Percentiles rank a stretch among this genome's conserved stretches.
Conservation (phyloP, 2,329 filamentous ascomycete genomes). For the Pseudonectria foliicola region DNA sequence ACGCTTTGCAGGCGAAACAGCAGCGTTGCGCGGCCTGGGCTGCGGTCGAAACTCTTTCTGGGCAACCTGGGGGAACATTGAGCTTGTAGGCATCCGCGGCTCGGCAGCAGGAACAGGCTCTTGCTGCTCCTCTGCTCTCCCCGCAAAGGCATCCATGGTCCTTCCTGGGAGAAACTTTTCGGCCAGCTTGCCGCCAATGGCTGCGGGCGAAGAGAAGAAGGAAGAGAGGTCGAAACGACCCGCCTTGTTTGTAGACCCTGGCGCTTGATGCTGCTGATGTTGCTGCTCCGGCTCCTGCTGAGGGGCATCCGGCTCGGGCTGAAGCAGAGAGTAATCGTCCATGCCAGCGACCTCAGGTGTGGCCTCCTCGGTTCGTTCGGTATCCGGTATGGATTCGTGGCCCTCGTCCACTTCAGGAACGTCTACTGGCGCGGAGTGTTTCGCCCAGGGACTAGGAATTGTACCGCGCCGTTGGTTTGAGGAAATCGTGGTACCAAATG, state of each 20-base stretch:
- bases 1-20: constrained; percentile 30
- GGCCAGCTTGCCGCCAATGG: constrained; percentile 28
- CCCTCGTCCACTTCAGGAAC: constrained; percentile 6
- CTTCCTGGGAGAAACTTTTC: constrained; percentile 24
- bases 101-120: constrained; percentile 11
- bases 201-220: constrained; percentile 52
- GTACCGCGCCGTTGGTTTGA: constrained; percentile 15
- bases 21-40: constrained; percentile 20
- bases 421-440: constrained; percentile 14
- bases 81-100: constrained; percentile 26
- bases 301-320: constrained; percentile 18
- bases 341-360: constrained; percentile 13
- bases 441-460: constrained; percentile 35
- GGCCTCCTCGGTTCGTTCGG: constrained; percentile 9
- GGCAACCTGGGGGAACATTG: constrained; percentile 32
- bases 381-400: constrained; percentile 7
- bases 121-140: constrained; percentile 9
- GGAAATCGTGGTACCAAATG: constrained; percentile 22
- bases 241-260: constrained; percentile 20
- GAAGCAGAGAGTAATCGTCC: constrained; percentile 41
- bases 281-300: not conserved
- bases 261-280: constrained; percentile 9
- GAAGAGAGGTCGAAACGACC: constrained; percentile 41
- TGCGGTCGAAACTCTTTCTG: constrained; percentile 27
- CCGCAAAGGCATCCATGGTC: constrained; percentile 11